phyloP scores from a whole-genome alignment of 2,329 filamentous ascomycete genomes.

The Tolypocladium sp. region DNA sequence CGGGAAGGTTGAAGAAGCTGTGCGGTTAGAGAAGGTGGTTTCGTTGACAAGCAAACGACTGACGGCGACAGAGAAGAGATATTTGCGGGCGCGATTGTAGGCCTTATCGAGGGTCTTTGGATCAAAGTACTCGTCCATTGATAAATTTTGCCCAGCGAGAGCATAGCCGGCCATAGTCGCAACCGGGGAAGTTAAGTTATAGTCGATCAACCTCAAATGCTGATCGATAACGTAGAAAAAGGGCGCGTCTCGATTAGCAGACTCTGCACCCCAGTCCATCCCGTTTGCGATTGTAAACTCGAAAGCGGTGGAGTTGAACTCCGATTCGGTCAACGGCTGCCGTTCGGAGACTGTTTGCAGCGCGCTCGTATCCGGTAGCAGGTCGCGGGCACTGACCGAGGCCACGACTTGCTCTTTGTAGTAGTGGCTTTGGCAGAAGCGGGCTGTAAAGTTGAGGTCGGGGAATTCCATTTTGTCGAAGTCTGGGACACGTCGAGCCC shows the following conservation, averaged over 20 bases:
- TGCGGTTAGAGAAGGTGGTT: constrained; percentile 1
- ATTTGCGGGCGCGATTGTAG: constrained; percentile 16
- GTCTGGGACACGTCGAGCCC: constrained; percentile 4
- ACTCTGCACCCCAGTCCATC: too few relatives aligned
- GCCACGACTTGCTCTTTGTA: constrained; percentile 33
- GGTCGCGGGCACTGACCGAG: constrained; percentile 16
- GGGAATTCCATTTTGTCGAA: background rate
- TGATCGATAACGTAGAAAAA: too few relatives aligned
- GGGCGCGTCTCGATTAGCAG: too few relatives aligned
- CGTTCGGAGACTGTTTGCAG: too few relatives aligned
- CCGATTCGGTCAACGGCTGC: constrained; percentile 6
- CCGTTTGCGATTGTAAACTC: constrained; percentile 22
- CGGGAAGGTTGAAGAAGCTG: constrained; percentile 4
- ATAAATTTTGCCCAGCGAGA: constrained; percentile 9
- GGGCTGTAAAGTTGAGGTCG: constrained; percentile 19
- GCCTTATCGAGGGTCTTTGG: constrained; percentile 2
- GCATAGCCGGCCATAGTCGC: too few relatives aligned
- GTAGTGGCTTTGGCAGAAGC: constrained; percentile 36
- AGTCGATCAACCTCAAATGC: too few relatives aligned
- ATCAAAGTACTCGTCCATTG: constrained; percentile 3
- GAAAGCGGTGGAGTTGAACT: constrained; percentile 25
- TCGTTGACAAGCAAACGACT: constrained; percentile 8
- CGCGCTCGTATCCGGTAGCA: constrained; percentile 10
- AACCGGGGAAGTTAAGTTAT: too few relatives aligned
- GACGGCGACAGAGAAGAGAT: constrained; percentile 19